Evolutionary conservation across 202 grass and related monocot species (phyloP).

Genomic region (Carex sylvatica): DNA sequence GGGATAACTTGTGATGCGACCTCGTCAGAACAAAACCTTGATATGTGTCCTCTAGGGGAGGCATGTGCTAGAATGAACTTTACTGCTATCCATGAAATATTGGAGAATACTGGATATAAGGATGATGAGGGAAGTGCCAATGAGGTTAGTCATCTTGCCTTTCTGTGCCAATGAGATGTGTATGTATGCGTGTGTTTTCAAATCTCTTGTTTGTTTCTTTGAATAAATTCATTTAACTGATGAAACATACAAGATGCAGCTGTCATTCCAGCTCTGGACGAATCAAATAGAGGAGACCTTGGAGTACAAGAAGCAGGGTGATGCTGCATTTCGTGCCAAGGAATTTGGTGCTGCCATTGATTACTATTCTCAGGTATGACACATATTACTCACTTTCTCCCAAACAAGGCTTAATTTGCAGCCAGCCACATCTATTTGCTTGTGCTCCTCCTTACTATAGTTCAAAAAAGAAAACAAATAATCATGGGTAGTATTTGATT

Average conservation of each 20-base stretch:
- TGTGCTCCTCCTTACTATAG: not conserved
- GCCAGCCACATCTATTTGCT: not conserved
- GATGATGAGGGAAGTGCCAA: slow-evolving; percentile 46
- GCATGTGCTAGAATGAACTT: slow-evolving; percentile 41
- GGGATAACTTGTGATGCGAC: slow-evolving; percentile 32
- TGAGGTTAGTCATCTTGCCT: slow-evolving; percentile 31
- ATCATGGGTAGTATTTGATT: not conserved
- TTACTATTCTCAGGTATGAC: slow-evolving; percentile 73
- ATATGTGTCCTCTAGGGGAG: slow-evolving; percentile 38
- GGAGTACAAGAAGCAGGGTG: slow-evolving; percentile 59
- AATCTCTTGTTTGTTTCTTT: not conserved
- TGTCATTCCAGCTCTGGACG: slow-evolving; percentile 78
- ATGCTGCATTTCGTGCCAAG: slow-evolving; percentile 75
- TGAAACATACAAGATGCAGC: slow-evolving; percentile 41
- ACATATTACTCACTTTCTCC: not conserved
- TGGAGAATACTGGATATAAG: slow-evolving; percentile 53
- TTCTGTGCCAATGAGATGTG: not conserved
- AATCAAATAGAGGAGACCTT: slow-evolving; percentile 61
- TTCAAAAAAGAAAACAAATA: not conserved
- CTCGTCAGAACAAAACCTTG: slow-evolving; percentile 29
- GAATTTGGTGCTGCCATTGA: slow-evolving; percentile 67
- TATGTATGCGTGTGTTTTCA: too few relatives aligned
- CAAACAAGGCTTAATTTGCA: not conserved
- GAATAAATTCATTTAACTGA: slow-evolving; percentile 10
- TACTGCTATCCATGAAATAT: slow-evolving; percentile 41